A percentile compares a stretch with the other conserved stretches of the same genome.
These are phyloP conservation scores for Yarrowia sp. DNA, from an alignment of 805 yeast species.

Conservation along the genomic window DNA sequence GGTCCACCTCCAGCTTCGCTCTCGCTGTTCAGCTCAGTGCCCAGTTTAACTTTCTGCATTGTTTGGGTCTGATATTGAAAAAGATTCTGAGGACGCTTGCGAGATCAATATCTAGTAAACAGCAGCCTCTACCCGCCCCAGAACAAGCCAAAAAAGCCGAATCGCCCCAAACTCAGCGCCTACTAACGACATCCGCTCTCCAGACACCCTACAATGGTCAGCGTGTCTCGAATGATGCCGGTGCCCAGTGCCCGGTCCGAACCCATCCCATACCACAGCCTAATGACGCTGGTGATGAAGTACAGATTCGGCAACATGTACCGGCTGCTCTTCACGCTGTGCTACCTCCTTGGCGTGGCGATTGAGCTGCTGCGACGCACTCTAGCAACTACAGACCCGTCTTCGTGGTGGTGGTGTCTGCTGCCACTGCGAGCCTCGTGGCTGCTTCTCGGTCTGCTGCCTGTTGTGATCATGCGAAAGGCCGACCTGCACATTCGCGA, in stretches of 20 bases:
- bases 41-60: neutral
- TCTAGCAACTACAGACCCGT: neutral
- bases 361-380: neutral
- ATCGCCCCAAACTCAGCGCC: neutral
- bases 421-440: constrained; percentile 6
- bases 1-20: no score
- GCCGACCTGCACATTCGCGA: constrained; percentile 26
- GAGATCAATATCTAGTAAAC: neutral
- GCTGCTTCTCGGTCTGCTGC: constrained; percentile 19
- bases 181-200: neutral
- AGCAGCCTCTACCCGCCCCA: neutral
- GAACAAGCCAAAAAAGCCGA: no score
- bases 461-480: constrained; percentile 30
- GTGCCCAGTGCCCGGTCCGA: constrained; percentile 13
- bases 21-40: no score
- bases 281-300: constrained; percentile 15
- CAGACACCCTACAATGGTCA: neutral
- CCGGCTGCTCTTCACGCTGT: neutral
- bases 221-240: constrained; percentile 26
- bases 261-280: constrained; percentile 18
- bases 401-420: constrained; percentile 25
- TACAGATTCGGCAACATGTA: constrained; percentile 22
- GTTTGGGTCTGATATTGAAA: neutral
- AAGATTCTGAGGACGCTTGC: constrained; percentile 16
- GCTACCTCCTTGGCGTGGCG: constrained; percentile 8